Evolutionary conservation across 495 filamentous ascomycete species (phyloP), one percentile per base, ranked within the genome.

Genomic region (Xylaria telfairii): DNA sequence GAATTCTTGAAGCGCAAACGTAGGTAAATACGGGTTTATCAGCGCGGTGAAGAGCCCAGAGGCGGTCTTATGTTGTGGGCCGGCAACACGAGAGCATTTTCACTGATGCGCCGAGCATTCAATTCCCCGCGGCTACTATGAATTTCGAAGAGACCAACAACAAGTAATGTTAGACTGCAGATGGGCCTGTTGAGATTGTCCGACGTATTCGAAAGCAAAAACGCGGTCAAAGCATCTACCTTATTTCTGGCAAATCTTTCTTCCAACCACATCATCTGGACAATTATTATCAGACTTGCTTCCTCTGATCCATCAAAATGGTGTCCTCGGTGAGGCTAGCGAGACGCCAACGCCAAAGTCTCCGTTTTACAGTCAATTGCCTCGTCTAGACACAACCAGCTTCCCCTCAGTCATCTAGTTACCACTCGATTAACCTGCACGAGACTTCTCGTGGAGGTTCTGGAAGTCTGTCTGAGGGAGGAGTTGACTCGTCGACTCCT

Each of bases 1-100:
- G 51, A 54, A 24, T 54, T 54, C 51, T 30, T 54, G 51, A 15
- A 54, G 51, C 51, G 51, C 51, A 54, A 54, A 30, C 51, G 51
- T 54, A 12, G 51, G 51, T 54, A 13, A 54, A 54, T 4, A 26
- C 21, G 51, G 51, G 26, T 54, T 54, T 30, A 30, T 54, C 51
- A 30, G 51, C 26, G 51, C 51, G 51, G 51, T 54, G 51, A 54
- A 54, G 51, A 54, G 51, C 28, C 51, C 21, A 30, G 26, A 28
- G 51, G 10, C 51, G 51, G 51, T 30, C 51, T 26, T 30, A 54
- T 54, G 51, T 54, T 54, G 51, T 54, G 26, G 24, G 51, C 51
- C 26, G 26, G 21, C 26, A 54, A 30, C 51, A 26, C 51, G 51
- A 30, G 51, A 30, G 51, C 51, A 54, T 54, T 54, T 30, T 54